Evolutionary conservation across 495 filamentous ascomycete species (phyloP).

Genomic region (Letharia columbiana): DNA sequence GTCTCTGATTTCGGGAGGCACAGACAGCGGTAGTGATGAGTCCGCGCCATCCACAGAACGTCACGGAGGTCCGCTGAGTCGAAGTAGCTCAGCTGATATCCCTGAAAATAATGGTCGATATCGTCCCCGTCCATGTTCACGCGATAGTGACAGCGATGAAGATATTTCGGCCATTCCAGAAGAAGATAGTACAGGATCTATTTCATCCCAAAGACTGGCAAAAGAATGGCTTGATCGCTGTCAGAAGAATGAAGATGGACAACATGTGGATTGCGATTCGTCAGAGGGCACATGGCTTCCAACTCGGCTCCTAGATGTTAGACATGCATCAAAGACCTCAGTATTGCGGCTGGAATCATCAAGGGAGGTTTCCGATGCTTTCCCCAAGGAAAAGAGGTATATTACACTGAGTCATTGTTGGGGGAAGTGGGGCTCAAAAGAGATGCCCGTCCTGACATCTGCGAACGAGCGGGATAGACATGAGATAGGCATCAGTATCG

Average conservation of each 20-base stretch:
- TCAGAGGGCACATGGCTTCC: constrained; percentile 2
- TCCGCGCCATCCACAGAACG: background rate
- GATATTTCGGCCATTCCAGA: background rate
- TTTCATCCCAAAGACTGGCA: background rate
- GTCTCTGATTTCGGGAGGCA: too few relatives aligned
- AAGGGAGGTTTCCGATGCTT: background rate
- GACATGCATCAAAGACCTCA: background rate
- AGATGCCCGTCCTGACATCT: background rate
- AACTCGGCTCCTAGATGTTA: constrained; percentile 5
- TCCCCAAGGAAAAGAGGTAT: background rate
- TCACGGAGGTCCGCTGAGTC: background rate
- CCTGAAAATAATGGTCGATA: background rate
- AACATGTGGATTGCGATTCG: background rate
- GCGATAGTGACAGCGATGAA: background rate
- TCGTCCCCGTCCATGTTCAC: background rate
- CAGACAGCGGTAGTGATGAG: too few relatives aligned
- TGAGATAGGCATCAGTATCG: constrained; percentile 12
- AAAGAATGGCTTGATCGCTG: background rate
- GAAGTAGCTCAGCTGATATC: background rate
- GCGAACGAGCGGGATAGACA: constrained; percentile 5
- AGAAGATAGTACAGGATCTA: background rate
- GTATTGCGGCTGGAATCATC: constrained; percentile 2
- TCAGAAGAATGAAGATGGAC: constrained; percentile 2
- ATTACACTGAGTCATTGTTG: constrained; percentile 10
- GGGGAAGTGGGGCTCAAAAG: constrained; percentile 4